Conservation (phyloP, 768 basidiomycete genomes). For the Collybiopsis confluens region DNA sequence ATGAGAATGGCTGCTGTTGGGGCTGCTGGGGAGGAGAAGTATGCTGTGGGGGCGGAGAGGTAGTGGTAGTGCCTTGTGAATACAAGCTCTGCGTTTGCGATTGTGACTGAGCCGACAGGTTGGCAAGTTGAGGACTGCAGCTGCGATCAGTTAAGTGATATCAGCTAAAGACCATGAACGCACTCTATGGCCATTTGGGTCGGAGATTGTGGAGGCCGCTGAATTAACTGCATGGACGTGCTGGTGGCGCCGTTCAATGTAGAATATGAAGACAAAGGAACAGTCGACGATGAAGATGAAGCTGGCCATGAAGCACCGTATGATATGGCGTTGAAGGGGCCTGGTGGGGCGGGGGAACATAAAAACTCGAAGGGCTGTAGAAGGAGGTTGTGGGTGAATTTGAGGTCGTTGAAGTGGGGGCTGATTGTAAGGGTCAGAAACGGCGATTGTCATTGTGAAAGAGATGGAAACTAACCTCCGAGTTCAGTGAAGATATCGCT, state of each 20-base stretch:
- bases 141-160: background rate
- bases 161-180: constrained; percentile 16
- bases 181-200: constrained; percentile 68
- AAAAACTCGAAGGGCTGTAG: constrained; percentile 38
- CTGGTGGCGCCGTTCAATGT: constrained; percentile 69
- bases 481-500: constrained; percentile 6
- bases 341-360: constrained; percentile 25
- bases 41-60: constrained; percentile 13
- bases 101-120: background rate
- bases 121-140: background rate
- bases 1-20: constrained; percentile 22
- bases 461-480: background rate
- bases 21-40: constrained; percentile 9
- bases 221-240: constrained; percentile 16
- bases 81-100: background rate
- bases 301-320: constrained; percentile 52
- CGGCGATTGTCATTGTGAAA: no score
- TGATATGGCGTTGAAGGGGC: constrained; percentile 47
- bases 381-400: constrained; percentile 25
- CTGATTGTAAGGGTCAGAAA: background rate
- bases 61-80: constrained; percentile 8
- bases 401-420: background rate
- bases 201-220: constrained; percentile 23
- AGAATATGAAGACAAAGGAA: constrained; percentile 75
- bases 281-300: constrained; percentile 21